Evolutionary conservation across 768 basidiomycete genomes (phyloP).

Genomic region (Sistotremastrum niveocremeum): DNA sequence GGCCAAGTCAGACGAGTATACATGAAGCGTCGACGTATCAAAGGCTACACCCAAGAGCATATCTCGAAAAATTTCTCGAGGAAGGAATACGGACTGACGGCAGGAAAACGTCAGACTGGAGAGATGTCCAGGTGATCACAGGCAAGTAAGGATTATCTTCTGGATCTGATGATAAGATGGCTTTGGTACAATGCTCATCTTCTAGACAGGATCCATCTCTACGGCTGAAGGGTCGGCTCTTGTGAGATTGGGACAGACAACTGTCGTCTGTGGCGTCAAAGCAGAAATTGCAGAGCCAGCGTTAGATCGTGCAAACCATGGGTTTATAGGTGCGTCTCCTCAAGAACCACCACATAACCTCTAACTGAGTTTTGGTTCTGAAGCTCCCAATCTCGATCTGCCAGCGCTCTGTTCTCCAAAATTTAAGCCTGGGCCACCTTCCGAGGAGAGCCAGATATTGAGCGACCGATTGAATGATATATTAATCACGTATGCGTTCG

Average conservation of each 20-base stretch:
- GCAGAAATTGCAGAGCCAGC: conserved; percentile 91
- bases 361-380: background rate
- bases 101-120: conserved; percentile 50
- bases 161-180: conserved; percentile 1
- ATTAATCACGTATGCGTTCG: conserved; percentile 47
- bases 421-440: conserved; percentile 92
- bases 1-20: no score
- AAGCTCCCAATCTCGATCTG: conserved; percentile 92
- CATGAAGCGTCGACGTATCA: conserved; percentile 41
- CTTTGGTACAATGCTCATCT: background rate
- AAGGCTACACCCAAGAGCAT: conserved; percentile 77
- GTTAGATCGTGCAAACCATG: conserved; percentile 55
- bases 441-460: conserved; percentile 86
- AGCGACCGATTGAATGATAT: conserved; percentile 73
- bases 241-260: conserved; percentile 85
- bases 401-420: conserved; percentile 85
- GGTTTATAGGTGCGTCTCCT: conserved; percentile 60
- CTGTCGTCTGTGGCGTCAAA: conserved; percentile 90
- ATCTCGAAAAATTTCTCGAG: conserved; percentile 74
- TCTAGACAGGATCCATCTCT: conserved; percentile 66
- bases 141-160: conserved; percentile 37
- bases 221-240: conserved; percentile 91
- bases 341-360: background rate
- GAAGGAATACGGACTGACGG: conserved; percentile 78
- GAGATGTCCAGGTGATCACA: conserved; percentile 64